phyloP scores from a whole-genome alignment of 2,329 filamentous ascomycete species.

The Leptographium radiaticola region DNA sequence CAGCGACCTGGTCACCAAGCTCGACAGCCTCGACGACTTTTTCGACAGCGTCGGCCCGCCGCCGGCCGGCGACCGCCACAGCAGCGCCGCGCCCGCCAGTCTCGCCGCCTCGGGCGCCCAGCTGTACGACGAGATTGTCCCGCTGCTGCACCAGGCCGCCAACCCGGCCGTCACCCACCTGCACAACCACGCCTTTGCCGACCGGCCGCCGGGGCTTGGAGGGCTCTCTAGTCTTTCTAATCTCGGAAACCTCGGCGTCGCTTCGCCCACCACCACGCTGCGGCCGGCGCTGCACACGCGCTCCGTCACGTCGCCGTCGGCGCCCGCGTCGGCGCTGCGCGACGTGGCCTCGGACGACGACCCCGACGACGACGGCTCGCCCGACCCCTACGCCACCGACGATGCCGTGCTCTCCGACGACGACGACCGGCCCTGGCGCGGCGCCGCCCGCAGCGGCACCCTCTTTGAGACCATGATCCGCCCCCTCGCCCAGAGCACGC shows the following conservation, averaged over 20 bases:
- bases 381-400: conserved; percentile 17
- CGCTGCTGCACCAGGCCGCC: conserved; percentile 76
- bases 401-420: conserved; percentile 72
- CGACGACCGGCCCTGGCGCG: conserved; percentile 27
- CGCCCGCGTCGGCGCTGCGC: conserved; percentile 35
- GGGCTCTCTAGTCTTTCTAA: no score
- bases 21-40: conserved; percentile 71
- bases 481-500: conserved; percentile 41
- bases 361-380: conserved; percentile 10
- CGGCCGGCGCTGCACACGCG: conserved; percentile 65
- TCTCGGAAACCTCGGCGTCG: conserved; percentile 29
- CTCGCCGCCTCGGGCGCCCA: conserved; percentile 55
- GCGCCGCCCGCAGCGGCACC: conserved; percentile 32
- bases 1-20: conserved; percentile 68
- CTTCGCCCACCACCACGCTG: background rate
- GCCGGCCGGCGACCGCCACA: background rate
- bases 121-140: conserved; percentile 83
- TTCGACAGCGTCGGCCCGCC: conserved; percentile 51
- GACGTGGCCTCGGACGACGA: conserved; percentile 70
- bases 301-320: conserved; percentile 71
- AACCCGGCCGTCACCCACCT: conserved; percentile 61
- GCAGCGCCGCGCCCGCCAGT: background rate
- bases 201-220: conserved; percentile 53
- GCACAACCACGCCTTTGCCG: conserved; percentile 69
- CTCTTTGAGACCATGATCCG: conserved; percentile 49